Evolutionary conservation across 2,329 filamentous ascomycete genomes (phyloP), one percentile per base, ranked within the genome.

Genomic region (Cercospora sesami): DNA sequence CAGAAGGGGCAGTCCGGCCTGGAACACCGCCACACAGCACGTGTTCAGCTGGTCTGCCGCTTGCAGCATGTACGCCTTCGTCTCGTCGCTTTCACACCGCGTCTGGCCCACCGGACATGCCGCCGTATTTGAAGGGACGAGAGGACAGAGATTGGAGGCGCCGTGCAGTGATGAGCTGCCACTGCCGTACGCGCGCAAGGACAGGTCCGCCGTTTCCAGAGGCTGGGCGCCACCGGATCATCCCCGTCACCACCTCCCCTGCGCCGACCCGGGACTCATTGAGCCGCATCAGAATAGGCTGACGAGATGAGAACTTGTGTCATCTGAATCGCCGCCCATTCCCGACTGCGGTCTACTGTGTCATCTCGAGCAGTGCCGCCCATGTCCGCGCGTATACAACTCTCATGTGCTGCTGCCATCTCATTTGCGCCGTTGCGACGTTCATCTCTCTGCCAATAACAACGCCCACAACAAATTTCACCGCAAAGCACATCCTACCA

Each of bases 161-260:
- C 10, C 10, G 10, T 26, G 5, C 48, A 53, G 28, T 8, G 21
- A 51, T 51, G 48, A 18, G 45, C 45, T 21, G 42, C 42, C 42
- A 23, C 42, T 48, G 42, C 18, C 36, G 7, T n/a, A 8, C 42
- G 42, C 18, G 42, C 18, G 42, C 42, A 21, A 10, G 18, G 42
- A 48, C 45, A 53, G 18, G 48, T 53, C 48, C 21, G 21, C 48
- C 48, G 48, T 53, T 53, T 23, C 48, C 48, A 53, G 48, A 53
- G 48, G 21, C 48, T 53, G 48, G 48, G 48, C 48, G 48, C 48
- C 48, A 55, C 48, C 48, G 48, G 48, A 53, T 53, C 48, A 53
- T 53, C 48, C 48, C 48, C 18, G 48, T 14, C 48, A 14, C 23
- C 48, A 28, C 48, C 23, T 28, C 12, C 48, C 48, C 48, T 16